Base-by-base conservation (phyloP, 1,284 basidiomycete genomes). In the Neolentinus lepideus region DNA sequence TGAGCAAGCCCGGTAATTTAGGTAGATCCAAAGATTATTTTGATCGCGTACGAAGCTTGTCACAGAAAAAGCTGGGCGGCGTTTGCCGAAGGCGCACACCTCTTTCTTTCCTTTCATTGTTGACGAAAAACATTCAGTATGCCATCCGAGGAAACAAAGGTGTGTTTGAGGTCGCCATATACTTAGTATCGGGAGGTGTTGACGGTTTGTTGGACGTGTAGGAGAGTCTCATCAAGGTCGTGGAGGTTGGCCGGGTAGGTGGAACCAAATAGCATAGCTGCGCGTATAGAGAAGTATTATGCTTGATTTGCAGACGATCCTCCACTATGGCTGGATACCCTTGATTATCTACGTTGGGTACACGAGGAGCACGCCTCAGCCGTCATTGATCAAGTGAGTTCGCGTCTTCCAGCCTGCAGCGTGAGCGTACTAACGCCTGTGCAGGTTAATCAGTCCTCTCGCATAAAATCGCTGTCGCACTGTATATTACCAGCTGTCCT, bases 261-360 rank as follows among this genome's bases (percentile, higher is more conserved):
- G 46, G 25, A 50, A 21, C 57, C 58, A 57, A 56, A 52, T 25
- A 52, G n/a, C 22, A 26, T 12, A 31, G 29, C 6, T 12, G 29
- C 12, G 31, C 55, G 53, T 53, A 53, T 53, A 55, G 27, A 52
- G 52, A 51, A 53, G 26, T 26, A 36, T 51, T 26, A 59, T 54
- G 56, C 22, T 1, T 6, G 46, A 21, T 43, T 46, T 50, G 4
- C 64, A 96, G 93, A 92, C 89, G 59, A 79, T 92, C 63, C 70
- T 95, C 57, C 92, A 95, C 71, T 93, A 93, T 66, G 88, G 86
- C 61, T 97, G 94, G 92, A 91, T 97, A 66, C 94, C 94, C 36
- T 76, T 94, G 67, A 91, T 97, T 67, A 94, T 97, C 64, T 96
- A 92, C 71, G 80, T 95, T 66, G 94, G 94, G 31, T 95, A 91